phyloP scores from a whole-genome alignment of 805 yeast genomes.

The Ogataea chonburiensis region DNA sequence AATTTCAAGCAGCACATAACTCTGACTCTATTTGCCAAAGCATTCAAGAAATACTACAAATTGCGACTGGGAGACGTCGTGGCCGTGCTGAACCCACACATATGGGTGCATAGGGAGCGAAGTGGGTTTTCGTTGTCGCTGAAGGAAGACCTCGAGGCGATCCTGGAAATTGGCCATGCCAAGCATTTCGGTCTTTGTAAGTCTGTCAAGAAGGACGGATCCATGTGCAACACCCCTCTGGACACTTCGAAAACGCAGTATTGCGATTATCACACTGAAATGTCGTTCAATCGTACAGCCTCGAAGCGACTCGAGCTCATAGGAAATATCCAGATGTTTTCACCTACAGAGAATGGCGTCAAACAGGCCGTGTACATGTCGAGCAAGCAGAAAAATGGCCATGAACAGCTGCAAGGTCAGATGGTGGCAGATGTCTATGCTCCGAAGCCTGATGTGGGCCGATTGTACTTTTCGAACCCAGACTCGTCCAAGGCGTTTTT shows the following conservation, averaged over 20 bases:
- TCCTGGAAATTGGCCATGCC: constrained; percentile 74
- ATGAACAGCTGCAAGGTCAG: constrained; percentile 29
- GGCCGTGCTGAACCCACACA: constrained; percentile 70
- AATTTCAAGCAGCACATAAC: constrained; percentile 63
- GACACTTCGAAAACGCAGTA: constrained; percentile 50
- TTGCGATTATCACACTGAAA: constrained; percentile 74
- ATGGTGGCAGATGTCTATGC: constrained; percentile 27
- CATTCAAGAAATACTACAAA: constrained; percentile 72
- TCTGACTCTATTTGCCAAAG: constrained; percentile 62
- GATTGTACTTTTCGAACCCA: constrained; percentile 38
- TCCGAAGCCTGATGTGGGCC: constrained; percentile 22
- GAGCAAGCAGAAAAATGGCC: constrained; percentile 22
- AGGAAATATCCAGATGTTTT: constrained; percentile 53
- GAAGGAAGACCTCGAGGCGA: constrained; percentile 46
- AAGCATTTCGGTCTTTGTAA: constrained; percentile 69
- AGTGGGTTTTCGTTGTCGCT: constrained; percentile 54
- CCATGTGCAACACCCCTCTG: constrained; percentile 59
- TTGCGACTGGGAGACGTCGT: constrained; percentile 71
- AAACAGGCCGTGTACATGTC: constrained; percentile 43
- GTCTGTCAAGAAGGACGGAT: constrained; percentile 44
- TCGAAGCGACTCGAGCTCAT: constrained; percentile 77
- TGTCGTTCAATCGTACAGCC: constrained; percentile 48
- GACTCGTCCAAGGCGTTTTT: constrained; percentile 50
- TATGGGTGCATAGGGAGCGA: constrained; percentile 40
- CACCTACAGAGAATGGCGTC: constrained; percentile 49